phyloP scores from a whole-genome alignment of 768 basidiomycete genomes.

The Mycena floridula region DNA sequence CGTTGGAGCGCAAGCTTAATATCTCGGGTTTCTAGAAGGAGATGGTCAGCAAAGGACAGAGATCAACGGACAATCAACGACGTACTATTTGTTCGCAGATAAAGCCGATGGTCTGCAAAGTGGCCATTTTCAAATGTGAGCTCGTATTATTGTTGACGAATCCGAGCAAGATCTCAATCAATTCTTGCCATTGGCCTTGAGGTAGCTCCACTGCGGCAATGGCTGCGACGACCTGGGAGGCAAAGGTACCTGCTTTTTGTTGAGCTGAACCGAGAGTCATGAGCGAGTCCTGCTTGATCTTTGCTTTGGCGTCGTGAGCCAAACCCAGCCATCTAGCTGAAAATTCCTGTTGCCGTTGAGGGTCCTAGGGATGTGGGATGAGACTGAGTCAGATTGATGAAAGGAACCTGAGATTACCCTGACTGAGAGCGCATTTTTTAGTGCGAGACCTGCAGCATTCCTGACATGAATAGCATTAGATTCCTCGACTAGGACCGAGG shows the following conservation, averaged over 20 bases:
- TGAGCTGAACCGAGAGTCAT: constrained; percentile 71
- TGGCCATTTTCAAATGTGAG: constrained; percentile 74
- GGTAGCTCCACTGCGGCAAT: constrained; percentile 93
- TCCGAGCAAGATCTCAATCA: constrained; percentile 82
- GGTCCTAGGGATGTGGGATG: constrained; percentile 44
- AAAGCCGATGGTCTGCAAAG: constrained; percentile 92
- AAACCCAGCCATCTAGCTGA: constrained; percentile 80
- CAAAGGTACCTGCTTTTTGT: constrained; percentile 74
- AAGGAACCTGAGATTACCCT: constrained; percentile 53
- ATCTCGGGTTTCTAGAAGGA: constrained; percentile 84
- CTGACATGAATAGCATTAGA: constrained; percentile 63
- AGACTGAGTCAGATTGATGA: not conserved
- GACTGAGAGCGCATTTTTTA: constrained; percentile 93
- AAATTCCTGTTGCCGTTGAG: constrained; percentile 67
- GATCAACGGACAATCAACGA: constrained; percentile 16
- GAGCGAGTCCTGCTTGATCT: constrained; percentile 87
- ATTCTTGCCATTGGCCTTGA: constrained; percentile 79
- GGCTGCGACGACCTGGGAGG: constrained; percentile 91
- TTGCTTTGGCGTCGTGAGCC: constrained; percentile 54
- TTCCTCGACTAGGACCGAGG: constrained; percentile 79
- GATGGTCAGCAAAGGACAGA: constrained; percentile 13
- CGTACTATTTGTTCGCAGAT: constrained; percentile 95
- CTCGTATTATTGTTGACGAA: constrained; percentile 76
- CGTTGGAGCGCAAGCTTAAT: constrained; percentile 82
- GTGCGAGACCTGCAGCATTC: constrained; percentile 92